Base-by-base conservation (phyloP, 768 basidiomycete species). In the Baorangia bicolor region DNA sequence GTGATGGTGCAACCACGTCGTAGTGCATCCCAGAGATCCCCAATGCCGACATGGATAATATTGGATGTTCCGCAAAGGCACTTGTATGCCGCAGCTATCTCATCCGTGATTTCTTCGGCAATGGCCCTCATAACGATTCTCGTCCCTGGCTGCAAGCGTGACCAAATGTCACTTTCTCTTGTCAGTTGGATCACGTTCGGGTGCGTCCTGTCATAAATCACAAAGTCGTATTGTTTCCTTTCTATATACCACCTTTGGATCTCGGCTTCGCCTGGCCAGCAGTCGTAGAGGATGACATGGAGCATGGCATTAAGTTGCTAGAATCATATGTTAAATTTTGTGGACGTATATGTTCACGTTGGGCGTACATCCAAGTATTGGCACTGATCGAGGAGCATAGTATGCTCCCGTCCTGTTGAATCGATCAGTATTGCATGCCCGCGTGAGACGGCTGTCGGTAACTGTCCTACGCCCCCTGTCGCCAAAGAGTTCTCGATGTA, bases 251-350 rank as follows among this genome's bases (percentile, higher is more conserved):
- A 51, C 28, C 12, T 23, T 13, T 45, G 54, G 3, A 37, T 14
- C 20, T 43, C 20, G 13, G 21, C 47, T 45, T 57, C 40, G 10
- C 51, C 55, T 10, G 49, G 34, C 4, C 28, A 27, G 12, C 57
- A 38, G 18, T 34, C 42, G 27, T 25, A 20, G 10, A 50, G 53
- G 10, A n/a, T 18, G 3, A 16, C 49, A 13, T 0, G 6, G 5
- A 57, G 30, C 49, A 51, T 42, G 28, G 11, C 20, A 43, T 48
- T 14, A 1, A 57, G 35, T 42, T 55, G 53, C 53, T 58, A 20
- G 35, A 25, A 30, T 5, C 4, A 9, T 5, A 8, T 9, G 43
- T 21, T n/a, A 27, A 11, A 5, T 45, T 11, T 10, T 4, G 8
- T 28, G 5, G 21, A 23, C 4, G 5, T 3, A 21, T 10, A 16